Conservation (phyloP, 208 protist species). For the Perkinsela sp. region DNA sequence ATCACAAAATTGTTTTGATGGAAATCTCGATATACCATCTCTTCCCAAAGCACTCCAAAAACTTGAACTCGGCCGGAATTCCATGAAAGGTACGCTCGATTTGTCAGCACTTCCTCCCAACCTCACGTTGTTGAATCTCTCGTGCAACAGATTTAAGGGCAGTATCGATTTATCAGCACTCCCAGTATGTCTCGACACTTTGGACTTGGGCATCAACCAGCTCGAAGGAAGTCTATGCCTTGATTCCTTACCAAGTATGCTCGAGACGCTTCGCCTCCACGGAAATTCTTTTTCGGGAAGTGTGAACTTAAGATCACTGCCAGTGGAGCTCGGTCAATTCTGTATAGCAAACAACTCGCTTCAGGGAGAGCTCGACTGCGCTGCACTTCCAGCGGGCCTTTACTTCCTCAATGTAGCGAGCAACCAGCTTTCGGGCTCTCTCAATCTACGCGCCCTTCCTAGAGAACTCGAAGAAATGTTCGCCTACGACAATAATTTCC, state of each 20-base stretch:
- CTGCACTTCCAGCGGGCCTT: not conserved
- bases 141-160: not conserved
- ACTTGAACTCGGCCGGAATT: not conserved
- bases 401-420: not conserved
- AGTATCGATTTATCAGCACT: not conserved
- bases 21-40: not conserved
- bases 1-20: not conserved
- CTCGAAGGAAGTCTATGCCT: not conserved
- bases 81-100: not conserved
- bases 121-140: not conserved
- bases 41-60: not conserved
- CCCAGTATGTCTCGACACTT: not conserved
- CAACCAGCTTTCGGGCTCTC: not conserved
- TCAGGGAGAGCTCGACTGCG: not conserved
- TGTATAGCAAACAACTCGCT: not conserved
- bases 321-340: not conserved
- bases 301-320: not conserved
- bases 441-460: not conserved
- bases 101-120: not conserved
- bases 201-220: not conserved
- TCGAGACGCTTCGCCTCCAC: not conserved
- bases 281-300: not conserved
- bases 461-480: not conserved
- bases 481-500: not conserved
- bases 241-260: not conserved